Evolutionary conservation across 306 rosid genomes (phyloP).

Genomic region (Castanea sativa): DNA sequence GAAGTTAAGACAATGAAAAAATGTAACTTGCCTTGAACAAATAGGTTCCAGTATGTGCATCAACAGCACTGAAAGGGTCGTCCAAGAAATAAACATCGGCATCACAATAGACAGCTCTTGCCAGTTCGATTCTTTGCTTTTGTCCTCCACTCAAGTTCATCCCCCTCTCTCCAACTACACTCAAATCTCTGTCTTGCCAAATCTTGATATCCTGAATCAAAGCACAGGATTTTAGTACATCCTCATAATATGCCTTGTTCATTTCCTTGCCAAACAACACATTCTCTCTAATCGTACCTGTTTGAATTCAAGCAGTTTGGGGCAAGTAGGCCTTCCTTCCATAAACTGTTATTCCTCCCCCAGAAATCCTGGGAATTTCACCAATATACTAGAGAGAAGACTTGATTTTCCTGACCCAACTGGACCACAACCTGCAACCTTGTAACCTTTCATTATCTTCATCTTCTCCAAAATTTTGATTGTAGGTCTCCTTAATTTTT

Average conservation of each 20-base stretch:
- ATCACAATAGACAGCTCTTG: slow-evolving; percentile 80
- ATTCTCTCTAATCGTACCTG: slow-evolving; percentile 84
- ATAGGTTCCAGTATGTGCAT: slow-evolving; percentile 78
- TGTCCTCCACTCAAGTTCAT: slow-evolving; percentile 90
- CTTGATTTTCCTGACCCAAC: slow-evolving; percentile 93
- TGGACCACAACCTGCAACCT: slow-evolving; percentile 86
- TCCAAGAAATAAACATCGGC: slow-evolving; percentile 82
- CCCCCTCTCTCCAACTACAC: slow-evolving; percentile 82
- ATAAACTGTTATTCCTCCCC: slow-evolving; percentile 43
- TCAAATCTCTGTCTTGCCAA: slow-evolving; percentile 74
- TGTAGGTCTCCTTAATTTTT: no score
- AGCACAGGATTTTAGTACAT: slow-evolving; percentile 77
- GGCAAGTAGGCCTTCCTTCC: slow-evolving; percentile 83
- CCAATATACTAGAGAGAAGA: slow-evolving; percentile 65
- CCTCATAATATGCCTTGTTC: slow-evolving; percentile 46
- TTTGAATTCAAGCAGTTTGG: slow-evolving; percentile 92
- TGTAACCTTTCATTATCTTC: slow-evolving; percentile 55
- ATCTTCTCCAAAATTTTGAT: slow-evolving; percentile 42
- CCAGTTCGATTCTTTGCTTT: slow-evolving; percentile 87
- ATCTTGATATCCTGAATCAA: slow-evolving; percentile 61
- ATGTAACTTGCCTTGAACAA: slow-evolving; percentile 49
- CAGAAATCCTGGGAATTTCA: slow-evolving; percentile 77
- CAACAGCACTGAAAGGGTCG: slow-evolving; percentile 96
- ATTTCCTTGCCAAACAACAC: slow-evolving; percentile 79
- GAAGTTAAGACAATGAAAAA: background rate